A percentile compares a stretch with the other conserved stretches of the same genome.
phyloP scores from a whole-genome alignment of 331 rosid species.

The Erythrophleum ivorense region DNA sequence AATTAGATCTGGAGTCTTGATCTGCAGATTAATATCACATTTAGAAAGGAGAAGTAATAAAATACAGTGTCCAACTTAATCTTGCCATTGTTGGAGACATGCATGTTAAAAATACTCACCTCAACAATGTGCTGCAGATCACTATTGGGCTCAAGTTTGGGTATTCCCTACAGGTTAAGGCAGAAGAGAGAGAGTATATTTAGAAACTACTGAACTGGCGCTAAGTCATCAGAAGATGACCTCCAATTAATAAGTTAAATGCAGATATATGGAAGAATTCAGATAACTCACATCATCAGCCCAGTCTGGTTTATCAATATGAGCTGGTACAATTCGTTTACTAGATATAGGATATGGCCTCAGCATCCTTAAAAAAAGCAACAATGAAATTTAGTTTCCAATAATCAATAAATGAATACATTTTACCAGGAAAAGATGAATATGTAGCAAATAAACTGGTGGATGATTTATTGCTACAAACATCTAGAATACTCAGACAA shows the following conservation, averaged over 20 bases:
- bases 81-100: constrained; percentile 1
- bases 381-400: constrained; percentile 34
- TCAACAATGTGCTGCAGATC: constrained; percentile 79
- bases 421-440: background rate
- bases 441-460: too few relatives aligned
- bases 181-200: constrained; percentile 21
- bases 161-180: constrained; percentile 66
- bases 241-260: constrained; percentile 11
- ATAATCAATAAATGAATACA: background rate
- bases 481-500: constrained; percentile 7
- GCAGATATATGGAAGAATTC: constrained; percentile 1
- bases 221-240: constrained; percentile 29
- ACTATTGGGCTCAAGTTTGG: constrained; percentile 84
- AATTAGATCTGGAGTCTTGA: constrained; percentile 76
- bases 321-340: constrained; percentile 63
- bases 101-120: constrained; percentile 53
- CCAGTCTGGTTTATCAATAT: constrained; percentile 87
- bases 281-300: constrained; percentile 76
- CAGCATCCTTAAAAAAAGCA: constrained; percentile 58
- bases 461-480: constrained; percentile 8
- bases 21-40: constrained; percentile 51
- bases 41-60: constrained; percentile 10
- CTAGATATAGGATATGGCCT: constrained; percentile 86
- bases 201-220: constrained; percentile 31
- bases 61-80: constrained; percentile 12